These are phyloP conservation scores for Taphrina confusa DNA, from an alignment of 1,139 yeast species.

Conservation along the genomic window DNA sequence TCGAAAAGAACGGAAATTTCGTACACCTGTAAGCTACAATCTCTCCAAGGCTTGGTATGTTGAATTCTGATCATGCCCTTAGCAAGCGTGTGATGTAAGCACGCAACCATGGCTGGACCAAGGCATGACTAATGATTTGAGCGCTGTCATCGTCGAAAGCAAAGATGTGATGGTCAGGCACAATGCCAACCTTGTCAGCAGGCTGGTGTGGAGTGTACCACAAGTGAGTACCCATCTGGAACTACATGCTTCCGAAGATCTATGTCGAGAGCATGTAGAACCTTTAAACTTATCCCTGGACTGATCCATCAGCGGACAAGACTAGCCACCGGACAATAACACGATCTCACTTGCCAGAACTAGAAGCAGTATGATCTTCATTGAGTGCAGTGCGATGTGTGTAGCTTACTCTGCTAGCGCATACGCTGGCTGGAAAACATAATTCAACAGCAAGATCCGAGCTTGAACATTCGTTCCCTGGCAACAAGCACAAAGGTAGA, in stretches of 20 bases:
- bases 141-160: conserved; percentile 30
- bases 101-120: background rate
- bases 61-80: too few species aligned
- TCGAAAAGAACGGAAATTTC: conserved; percentile 17
- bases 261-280: too few species aligned
- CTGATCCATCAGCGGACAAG: conserved; percentile 19
- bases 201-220: conserved; percentile 32
- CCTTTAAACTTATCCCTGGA: too few species aligned
- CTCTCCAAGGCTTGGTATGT: too few species aligned
- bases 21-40: conserved; percentile 20
- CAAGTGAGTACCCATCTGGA: conserved; percentile 2
- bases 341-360: conserved; percentile 29
- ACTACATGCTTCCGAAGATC: too few species aligned
- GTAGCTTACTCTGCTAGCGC: background rate
- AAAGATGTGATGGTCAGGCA: conserved; percentile 30
- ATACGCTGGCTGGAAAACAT: conserved; percentile 25
- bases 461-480: conserved; percentile 3
- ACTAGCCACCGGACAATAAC: conserved; percentile 23
- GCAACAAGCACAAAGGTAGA: conserved; percentile 10
- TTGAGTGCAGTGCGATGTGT: background rate
- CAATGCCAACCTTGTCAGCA: conserved; percentile 28
- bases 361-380: conserved; percentile 7
- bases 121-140: conserved; percentile 3
- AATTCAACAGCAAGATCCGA: conserved; percentile 18
- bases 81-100: conserved; percentile 24